Conservation (phyloP, 1,284 basidiomycete genomes). For the Cystobasidiaceae sp. region DNA sequence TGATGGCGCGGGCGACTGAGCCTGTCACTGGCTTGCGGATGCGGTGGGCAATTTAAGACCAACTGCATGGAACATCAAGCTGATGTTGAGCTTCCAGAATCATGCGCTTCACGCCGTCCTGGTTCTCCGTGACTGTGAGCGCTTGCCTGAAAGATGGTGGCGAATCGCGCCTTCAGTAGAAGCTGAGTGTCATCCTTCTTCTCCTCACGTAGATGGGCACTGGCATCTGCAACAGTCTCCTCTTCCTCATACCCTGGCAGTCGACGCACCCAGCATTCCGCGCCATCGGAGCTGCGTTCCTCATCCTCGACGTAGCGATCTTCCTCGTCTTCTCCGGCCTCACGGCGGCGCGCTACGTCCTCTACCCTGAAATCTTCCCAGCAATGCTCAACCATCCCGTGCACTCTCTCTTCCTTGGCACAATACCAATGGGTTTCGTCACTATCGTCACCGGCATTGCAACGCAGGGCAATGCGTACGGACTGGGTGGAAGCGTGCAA, state of each 20-base stretch:
- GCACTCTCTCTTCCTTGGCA: conserved; percentile 39
- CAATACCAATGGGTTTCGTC: conserved; percentile 7
- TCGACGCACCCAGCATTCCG: conserved; percentile 38
- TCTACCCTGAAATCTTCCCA: conserved; percentile 38
- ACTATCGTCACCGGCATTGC: conserved; percentile 40
- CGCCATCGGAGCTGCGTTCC: conserved; percentile 38
- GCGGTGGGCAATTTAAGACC: neutral
- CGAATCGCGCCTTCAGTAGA: too few relatives aligned
- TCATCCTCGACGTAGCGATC: conserved; percentile 38
- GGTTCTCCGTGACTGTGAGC: conserved; percentile 40
- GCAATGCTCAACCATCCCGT: conserved; percentile 41
- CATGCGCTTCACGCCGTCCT: conserved; percentile 32
- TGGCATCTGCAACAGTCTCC: conserved; percentile 40
- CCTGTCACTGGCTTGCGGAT: conserved; percentile 23
- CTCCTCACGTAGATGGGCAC: conserved; percentile 34
- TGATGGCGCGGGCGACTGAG: conserved; percentile 12
- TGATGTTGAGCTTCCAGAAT: conserved; percentile 29
- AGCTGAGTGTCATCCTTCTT: too few relatives aligned
- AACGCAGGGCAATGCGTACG: conserved; percentile 36
- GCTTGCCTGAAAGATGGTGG: too few relatives aligned
- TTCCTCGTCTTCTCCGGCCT: conserved; percentile 38
- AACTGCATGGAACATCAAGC: too few relatives aligned
- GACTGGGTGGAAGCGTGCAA: conserved; percentile 32
- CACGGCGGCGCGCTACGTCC: conserved; percentile 37
- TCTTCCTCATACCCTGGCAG: conserved; percentile 40